Conservation (phyloP, 2,329 filamentous ascomycete genomes). For the Microsporum canis region DNA sequence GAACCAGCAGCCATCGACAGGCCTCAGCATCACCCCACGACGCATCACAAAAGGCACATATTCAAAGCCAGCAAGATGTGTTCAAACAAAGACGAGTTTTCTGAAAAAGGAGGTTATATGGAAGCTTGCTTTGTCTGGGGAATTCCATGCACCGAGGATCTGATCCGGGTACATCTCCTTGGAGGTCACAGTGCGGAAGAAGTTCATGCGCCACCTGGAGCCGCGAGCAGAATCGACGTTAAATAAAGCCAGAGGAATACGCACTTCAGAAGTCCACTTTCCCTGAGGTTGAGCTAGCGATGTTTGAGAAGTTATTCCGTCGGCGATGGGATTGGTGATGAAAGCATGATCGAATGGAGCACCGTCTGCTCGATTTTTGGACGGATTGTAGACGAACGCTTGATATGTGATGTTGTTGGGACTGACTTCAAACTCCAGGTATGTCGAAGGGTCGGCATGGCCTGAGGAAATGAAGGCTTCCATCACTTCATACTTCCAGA, state of each 20-base stretch:
- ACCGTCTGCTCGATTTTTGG: slow-evolving; percentile 33
- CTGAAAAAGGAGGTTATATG: slow-evolving; percentile 41
- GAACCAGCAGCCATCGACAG: neutral
- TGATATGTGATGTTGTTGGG: slow-evolving; percentile 44
- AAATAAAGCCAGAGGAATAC: slow-evolving; percentile 40
- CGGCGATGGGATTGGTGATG: slow-evolving; percentile 30
- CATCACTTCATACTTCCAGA: slow-evolving; percentile 43
- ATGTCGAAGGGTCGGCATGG: slow-evolving; percentile 38
- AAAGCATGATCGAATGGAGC: slow-evolving; percentile 38
- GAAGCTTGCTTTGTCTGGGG: slow-evolving; percentile 38
- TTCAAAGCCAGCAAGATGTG: neutral
- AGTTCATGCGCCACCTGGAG: slow-evolving; percentile 44
- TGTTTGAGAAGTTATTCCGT: slow-evolving; percentile 36
- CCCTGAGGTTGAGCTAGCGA: slow-evolving; percentile 26
- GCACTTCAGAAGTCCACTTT: slow-evolving; percentile 34
- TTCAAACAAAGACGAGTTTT: slow-evolving; percentile 29
- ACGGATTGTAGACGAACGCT: slow-evolving; percentile 42
- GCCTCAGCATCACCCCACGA: neutral
- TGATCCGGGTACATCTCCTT: slow-evolving; percentile 32
- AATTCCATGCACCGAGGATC: slow-evolving; percentile 32
- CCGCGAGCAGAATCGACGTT: slow-evolving; percentile 38
- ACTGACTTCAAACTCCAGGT: slow-evolving; percentile 43
- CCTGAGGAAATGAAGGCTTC: slow-evolving; percentile 41
- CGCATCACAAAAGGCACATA: neutral
- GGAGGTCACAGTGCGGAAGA: slow-evolving; percentile 39